Evolutionary conservation across 1,139 yeast genomes (phyloP), one percentile per base, ranked within the genome.

Genomic region (Blastobotrys petasosporus): DNA sequence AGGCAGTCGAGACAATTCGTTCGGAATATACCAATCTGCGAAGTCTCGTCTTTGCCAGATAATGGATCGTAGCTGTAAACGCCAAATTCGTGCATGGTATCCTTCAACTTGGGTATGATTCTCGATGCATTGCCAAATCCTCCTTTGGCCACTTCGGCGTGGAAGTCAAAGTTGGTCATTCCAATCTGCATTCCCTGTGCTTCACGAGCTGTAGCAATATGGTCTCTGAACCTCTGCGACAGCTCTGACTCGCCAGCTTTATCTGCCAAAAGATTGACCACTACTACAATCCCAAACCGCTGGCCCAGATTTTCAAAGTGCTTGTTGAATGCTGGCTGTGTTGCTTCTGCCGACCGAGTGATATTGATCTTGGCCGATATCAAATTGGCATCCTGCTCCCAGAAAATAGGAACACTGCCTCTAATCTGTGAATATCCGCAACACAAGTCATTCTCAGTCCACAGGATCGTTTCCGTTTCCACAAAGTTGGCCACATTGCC

Each of bases 401-500:
- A 94, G 61, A 94, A 94, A 1, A 94, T 75, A 0, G 99, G 98
- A 2, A 92, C 92, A 12, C 95, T 85, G 2, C 99, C 99, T 63
- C 99, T 73, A 12, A 92, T 77, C 64, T 90, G 96, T 1, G 85
- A 79, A 62, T 82, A 90, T 2, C 97, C 80, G 61, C 79, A 87
- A 45, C 76, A 71, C 32, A 82, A 73, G 43, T 77, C 77, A 10
- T 71, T 68, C 1, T 77, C 75, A 46, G 74, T 70, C 61, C 76
- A 79, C 55, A 80, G 64, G 32, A 92, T 82, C 40, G 87, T 76
- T 63, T 94, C 99, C 0, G 97, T 86, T 60, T 92, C 98, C 31
- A 92, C 97, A 64, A 86, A 92, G 65, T 92, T 94, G 30, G 98
- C 97, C 12, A 92, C 97, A 61, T 85, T 78, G 4, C 96, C 95